Percentiles rank a stretch among this genome's conserved stretches.
Conservation (phyloP, 345 rosid genomes). For the Laguncularia racemosa region DNA sequence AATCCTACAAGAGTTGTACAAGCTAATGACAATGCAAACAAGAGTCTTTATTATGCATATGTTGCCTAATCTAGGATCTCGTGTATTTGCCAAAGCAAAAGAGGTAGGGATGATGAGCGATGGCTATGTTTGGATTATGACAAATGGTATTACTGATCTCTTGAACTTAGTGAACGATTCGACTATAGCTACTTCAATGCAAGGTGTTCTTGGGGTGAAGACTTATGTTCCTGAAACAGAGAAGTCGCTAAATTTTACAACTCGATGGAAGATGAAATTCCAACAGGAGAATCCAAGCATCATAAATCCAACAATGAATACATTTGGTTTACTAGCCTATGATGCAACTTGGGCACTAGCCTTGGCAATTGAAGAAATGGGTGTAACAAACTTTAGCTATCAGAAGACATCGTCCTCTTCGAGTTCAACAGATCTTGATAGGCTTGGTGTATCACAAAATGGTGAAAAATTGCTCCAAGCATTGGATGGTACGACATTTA, state of each 20-base stretch:
- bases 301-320: background rate
- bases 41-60: conserved; percentile 36
- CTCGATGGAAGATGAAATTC: background rate
- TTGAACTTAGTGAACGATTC: background rate
- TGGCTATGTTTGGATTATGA: conserved; percentile 33
- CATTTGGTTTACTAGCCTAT: conserved; percentile 12
- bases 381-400: background rate
- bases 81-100: conserved; percentile 16
- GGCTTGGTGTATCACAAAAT: conserved; percentile 7
- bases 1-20: conserved; percentile 18
- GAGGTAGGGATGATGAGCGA: conserved; percentile 25
- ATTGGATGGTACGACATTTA: background rate
- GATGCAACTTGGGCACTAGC: conserved; percentile 12
- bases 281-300: background rate
- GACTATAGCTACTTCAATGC: conserved; percentile 5
- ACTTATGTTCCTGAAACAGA: background rate
- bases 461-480: conserved; percentile 8
- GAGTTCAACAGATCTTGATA: conserved; percentile 2
- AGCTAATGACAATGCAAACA: conserved; percentile 21
- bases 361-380: conserved; percentile 6
- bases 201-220: conserved; percentile 13
- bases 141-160: conserved; percentile 13
- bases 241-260: background rate
- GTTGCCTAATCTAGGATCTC: conserved; percentile 19
- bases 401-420: background rate